Base-by-base conservation (phyloP, 257 asterid species). In the Avicennia marina region DNA sequence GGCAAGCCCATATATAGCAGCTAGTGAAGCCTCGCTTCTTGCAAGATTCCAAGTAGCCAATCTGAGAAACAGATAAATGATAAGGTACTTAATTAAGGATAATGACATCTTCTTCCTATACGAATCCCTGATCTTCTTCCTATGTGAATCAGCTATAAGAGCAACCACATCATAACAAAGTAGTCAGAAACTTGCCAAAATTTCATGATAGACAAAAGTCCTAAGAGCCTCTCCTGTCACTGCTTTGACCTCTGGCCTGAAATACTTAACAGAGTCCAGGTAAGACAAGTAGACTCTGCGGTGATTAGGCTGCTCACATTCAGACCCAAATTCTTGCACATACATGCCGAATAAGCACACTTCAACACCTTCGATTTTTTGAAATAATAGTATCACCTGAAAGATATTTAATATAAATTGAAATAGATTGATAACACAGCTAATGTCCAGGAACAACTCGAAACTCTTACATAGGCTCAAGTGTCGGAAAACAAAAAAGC, bases 1-100 rank as follows among this genome's bases (percentile, higher is more conserved):
- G 99, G 84, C 99, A 93, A 38, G 99, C 99, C 99, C 99, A 93
- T 68, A 93, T 93, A 52, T 93, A 93, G 81, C 99, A 93, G 73
- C 97, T 93, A 16, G 95, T 68, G 63, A 93, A 93, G 50, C 99
- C 99, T 31, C 99, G 95, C 72, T 51, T 72, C 72, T 89, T 93
- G 85, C 99, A 93, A 65, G 89, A 93, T 40, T 93, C 97, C 39
- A 93, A 83, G 80, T 93, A 93, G 52, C 94, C 99, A 70, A 93
- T 93, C 99, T 93, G 91, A 10, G n/a, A 68, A 33, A 58, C 29
- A 61, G 12, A 65, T 34, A 33, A 69, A 52, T 24, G 40, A 44
- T 25, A n/a, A n/a, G n/a, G n/a, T n/a, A n/a, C n/a, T n/a, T n/a
- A n/a, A n/a, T n/a, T n/a, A n/a, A n/a, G n/a, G n/a, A n/a, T n/a